Evolutionary conservation across 164 flowering plant species (phyloP), one percentile per base, ranked within the genome.

Genomic region (Vitis rupestris): DNA sequence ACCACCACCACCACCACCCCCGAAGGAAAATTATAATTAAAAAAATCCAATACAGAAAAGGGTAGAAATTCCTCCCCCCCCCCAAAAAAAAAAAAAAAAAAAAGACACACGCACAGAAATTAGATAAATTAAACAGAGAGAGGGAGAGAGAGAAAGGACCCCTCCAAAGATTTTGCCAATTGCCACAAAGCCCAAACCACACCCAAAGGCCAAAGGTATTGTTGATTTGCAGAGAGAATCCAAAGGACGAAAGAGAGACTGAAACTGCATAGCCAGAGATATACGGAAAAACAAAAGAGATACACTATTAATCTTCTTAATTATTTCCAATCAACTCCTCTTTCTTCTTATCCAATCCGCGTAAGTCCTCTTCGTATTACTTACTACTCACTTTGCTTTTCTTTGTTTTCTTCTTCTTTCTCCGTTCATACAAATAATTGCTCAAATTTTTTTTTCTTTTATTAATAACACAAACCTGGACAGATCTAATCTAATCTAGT

Each of bases 201-300:
- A 69, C 71, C 76, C 80, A 52, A 64, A 67, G 67, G 64, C 71
- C 68, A 47, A 68, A 29, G 64, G 70, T 68, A 54, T 69, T 76
- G 74, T 75, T 73, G 79, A 72, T 81, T 75, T 70, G 84, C 80
- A 78, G 81, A 72, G 75, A 75, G 78, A 75, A 79, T 71, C 75
- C 62, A 58, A 52, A 12, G 29, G 17, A 51, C 37, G 15, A 68
- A 71, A n/a, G 50, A 58, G 60, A 70, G 69, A 64, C 82, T 27
- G 72, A 54, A 66, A 56, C 64, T 9, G 65, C 19, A 29, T 10
- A 66, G 50, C 47, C 53, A 54, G 61, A 59, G 60, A 61, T 65
- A 62, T 59, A 65, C 14, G 64, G 66, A 67, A 70, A 68, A 69
- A 72, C 59, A 70, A 67, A 67, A 54, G 48, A 2, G 12, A 49